Conservation (phyloP, 306 rosid species). For the Quercus cerris region DNA sequence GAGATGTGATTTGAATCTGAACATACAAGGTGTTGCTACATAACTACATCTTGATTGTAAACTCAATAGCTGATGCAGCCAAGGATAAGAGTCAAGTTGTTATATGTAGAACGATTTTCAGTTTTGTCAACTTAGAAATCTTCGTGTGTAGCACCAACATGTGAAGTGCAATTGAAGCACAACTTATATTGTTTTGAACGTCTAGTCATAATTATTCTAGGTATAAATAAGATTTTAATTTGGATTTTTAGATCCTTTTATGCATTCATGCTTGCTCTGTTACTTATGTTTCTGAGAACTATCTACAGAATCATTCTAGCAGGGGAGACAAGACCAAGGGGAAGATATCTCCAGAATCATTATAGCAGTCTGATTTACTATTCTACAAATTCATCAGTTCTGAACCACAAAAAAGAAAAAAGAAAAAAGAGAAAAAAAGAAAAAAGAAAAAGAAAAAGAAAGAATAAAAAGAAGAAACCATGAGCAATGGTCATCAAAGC, state of each 20-base stretch:
- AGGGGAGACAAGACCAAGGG: neutral
- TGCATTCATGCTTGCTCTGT: neutral
- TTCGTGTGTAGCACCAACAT: too few relatives aligned
- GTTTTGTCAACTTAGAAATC: too few relatives aligned
- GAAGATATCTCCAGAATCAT: neutral
- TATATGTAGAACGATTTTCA: too few relatives aligned
- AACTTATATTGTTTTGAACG: too few relatives aligned
- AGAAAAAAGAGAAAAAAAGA: neutral
- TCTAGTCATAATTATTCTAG: too few relatives aligned
- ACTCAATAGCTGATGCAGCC: neutral
- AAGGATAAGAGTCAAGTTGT: too few relatives aligned
- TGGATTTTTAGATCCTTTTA: neutral
- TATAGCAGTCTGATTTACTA: neutral
- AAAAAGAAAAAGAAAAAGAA: too few relatives aligned
- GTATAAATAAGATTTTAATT: neutral
- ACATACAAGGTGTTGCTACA: neutral
- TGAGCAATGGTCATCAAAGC: neutral
- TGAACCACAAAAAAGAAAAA: neutral
- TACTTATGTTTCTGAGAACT: neutral
- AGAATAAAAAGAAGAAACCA: neutral
- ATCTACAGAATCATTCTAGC: neutral
- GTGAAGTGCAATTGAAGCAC: too few relatives aligned
- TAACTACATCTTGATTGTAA: neutral
- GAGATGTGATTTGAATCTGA: neutral
- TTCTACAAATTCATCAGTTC: neutral